Evolutionary conservation across 1,284 basidiomycete genomes (phyloP).

Genomic region (Ceratobasidium sp.): DNA sequence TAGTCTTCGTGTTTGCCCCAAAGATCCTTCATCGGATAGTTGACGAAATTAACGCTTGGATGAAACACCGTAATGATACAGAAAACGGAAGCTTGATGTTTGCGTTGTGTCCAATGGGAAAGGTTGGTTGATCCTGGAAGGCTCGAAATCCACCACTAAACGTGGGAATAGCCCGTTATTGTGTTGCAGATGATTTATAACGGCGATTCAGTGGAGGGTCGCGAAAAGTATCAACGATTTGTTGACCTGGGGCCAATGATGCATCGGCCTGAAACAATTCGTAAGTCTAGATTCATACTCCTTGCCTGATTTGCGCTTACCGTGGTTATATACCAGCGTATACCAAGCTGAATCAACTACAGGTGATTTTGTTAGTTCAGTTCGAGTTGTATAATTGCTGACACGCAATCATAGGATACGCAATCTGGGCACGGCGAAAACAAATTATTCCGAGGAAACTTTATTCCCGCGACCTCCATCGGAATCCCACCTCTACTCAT

Average conservation of each 20-base stretch:
- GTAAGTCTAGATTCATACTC: constrained; percentile 21
- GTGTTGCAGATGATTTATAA: constrained; percentile 41
- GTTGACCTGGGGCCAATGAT: constrained; percentile 43
- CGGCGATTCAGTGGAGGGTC: constrained; percentile 39
- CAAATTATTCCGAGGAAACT: constrained; percentile 50
- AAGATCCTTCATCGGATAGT: not conserved
- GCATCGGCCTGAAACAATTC: constrained; percentile 3
- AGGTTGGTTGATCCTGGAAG: not conserved
- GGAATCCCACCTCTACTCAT: constrained; percentile 29
- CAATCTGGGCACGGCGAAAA: constrained; percentile 49
- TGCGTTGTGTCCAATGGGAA: not conserved
- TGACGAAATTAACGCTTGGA: not conserved
- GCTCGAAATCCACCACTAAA: too few relatives aligned
- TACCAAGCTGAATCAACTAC: not conserved
- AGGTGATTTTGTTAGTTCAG: not conserved
- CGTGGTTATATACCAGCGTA: not conserved
- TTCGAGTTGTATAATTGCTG: not conserved
- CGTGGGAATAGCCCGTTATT: not conserved
- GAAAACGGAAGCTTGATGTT: not conserved
- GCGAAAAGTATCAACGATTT: constrained; percentile 46
- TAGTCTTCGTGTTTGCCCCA: not conserved
- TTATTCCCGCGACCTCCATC: constrained; percentile 52
- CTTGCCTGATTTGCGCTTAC: too few relatives aligned
- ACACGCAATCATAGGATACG: not conserved
- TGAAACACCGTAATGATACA: not conserved